Evolutionary conservation across 2,329 filamentous ascomycete species (phyloP).

Genomic region (Botrytis byssoidea): DNA sequence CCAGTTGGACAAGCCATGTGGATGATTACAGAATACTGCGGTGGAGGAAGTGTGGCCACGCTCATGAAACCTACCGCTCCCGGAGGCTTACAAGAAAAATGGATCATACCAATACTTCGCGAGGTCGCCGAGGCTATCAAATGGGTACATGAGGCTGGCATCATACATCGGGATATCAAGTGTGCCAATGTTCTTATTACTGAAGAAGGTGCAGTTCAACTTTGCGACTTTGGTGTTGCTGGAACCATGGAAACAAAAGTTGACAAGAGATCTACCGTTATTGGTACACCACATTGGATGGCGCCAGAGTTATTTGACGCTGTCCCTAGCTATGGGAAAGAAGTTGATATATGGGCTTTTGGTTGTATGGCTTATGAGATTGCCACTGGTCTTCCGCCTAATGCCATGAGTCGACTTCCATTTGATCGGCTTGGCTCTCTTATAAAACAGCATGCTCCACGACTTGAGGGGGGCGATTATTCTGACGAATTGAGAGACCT

Average conservation of each 20-base stretch:
- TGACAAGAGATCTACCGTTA: slow-evolving; percentile 76
- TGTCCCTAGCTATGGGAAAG: slow-evolving; percentile 64
- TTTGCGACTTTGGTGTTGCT: slow-evolving; percentile 83
- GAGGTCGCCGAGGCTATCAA: slow-evolving; percentile 65
- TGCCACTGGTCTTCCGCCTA: slow-evolving; percentile 73
- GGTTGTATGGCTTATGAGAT: slow-evolving; percentile 80
- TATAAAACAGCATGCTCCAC: slow-evolving; percentile 61
- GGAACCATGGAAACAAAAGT: slow-evolving; percentile 73
- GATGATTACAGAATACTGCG: slow-evolving; percentile 86
- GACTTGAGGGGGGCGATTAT: slow-evolving; percentile 69
- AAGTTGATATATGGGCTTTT: slow-evolving; percentile 82
- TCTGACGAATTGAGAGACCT: slow-evolving; percentile 67
- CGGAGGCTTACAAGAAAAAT: slow-evolving; percentile 66
- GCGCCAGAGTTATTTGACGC: slow-evolving; percentile 73
- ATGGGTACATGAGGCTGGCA: slow-evolving; percentile 67
- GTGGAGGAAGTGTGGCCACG: slow-evolving; percentile 77
- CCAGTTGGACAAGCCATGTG: slow-evolving; percentile 78
- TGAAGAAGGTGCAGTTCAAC: slow-evolving; percentile 72
- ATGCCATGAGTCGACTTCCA: slow-evolving; percentile 54
- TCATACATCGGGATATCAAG: slow-evolving; percentile 71
- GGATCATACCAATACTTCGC: slow-evolving; percentile 65
- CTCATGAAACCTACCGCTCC: slow-evolving; percentile 67
- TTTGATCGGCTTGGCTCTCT: slow-evolving; percentile 52
- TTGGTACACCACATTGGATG: slow-evolving; percentile 86
- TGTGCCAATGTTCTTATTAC: slow-evolving; percentile 79